Evolutionary conservation across 2,329 filamentous ascomycete species (phyloP).

Genomic region (Cladophialophora chaetospira): DNA sequence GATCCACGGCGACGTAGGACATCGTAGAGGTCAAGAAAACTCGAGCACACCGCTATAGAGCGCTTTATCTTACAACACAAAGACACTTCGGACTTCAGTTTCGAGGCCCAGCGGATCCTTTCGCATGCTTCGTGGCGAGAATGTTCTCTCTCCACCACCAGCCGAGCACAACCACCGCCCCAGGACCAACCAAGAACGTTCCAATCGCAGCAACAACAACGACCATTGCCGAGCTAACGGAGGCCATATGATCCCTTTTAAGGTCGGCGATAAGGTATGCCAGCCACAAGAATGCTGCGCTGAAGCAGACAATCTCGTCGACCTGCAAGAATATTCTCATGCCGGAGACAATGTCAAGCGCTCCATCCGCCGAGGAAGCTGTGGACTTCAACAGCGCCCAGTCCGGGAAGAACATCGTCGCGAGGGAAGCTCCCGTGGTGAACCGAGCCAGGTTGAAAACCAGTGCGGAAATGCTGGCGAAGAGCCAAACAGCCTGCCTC

Average conservation of each 20-base stretch:
- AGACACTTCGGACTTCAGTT: not conserved
- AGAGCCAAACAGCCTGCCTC: not conserved
- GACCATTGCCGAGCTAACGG: conserved; percentile 33
- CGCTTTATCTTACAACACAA: too few species aligned
- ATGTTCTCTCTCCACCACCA: conserved; percentile 43
- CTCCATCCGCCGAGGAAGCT: conserved; percentile 32
- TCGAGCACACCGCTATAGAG: not conserved
- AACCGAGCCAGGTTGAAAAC: not conserved
- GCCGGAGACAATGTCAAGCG: conserved; percentile 27
- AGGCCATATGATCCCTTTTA: conserved; percentile 37
- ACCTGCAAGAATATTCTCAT: conserved; percentile 12
- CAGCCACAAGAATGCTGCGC: conserved; percentile 37
- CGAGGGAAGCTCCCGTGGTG: not conserved
- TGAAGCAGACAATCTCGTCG: conserved; percentile 9
- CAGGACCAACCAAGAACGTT: conserved; percentile 36
- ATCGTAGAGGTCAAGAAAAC: too few species aligned
- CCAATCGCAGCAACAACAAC: conserved; percentile 23
- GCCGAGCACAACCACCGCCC: conserved; percentile 35
- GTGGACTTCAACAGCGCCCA: not conserved
- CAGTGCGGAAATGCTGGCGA: conserved; percentile 3
- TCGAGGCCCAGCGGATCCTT: not conserved
- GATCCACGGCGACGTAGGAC: too few species aligned
- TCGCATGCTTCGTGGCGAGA: conserved; percentile 34
- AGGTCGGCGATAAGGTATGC: conserved; percentile 39
- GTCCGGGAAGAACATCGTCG: conserved; percentile 1